Conservation (phyloP, 306 rosid genomes). For the Corylus americana region DNA sequence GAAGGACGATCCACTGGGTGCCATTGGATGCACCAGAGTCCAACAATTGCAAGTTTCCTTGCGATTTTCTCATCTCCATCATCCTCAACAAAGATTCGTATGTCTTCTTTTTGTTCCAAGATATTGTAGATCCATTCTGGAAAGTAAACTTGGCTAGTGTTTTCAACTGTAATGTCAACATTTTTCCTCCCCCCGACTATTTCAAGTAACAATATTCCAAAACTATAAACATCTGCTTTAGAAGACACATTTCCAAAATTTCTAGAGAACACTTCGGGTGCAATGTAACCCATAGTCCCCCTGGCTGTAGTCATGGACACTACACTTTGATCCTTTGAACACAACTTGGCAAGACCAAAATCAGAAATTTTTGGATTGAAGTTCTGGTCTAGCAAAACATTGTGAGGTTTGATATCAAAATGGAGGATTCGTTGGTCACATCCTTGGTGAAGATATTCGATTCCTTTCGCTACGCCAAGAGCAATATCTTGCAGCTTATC, state of each 20-base stretch:
- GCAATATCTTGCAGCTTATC: slow-evolving; percentile 10
- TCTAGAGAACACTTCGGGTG: slow-evolving; percentile 37
- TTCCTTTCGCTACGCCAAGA: slow-evolving; percentile 33
- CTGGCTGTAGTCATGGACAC: slow-evolving; percentile 26
- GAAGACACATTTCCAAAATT: slow-evolving; percentile 40
- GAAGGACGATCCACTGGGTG: slow-evolving; percentile 44
- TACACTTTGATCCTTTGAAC: slow-evolving; percentile 26
- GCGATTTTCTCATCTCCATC: slow-evolving; percentile 20
- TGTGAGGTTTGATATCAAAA: slow-evolving; percentile 45
- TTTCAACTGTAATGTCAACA: not conserved
- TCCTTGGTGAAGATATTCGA: slow-evolving; percentile 38
- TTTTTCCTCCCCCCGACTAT: slow-evolving; percentile 38
- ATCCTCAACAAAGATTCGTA: slow-evolving; percentile 2
- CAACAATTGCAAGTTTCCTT: slow-evolving; percentile 35
- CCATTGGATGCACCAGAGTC: slow-evolving; percentile 52
- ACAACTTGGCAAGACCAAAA: slow-evolving; percentile 41
- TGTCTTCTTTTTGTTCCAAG: slow-evolving; percentile 13
- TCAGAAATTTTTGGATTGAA: slow-evolving; percentile 43
- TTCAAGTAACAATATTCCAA: slow-evolving; percentile 38
- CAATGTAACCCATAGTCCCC: slow-evolving; percentile 45
- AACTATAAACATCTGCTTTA: slow-evolving; percentile 42
- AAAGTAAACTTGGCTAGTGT: slow-evolving; percentile 8
- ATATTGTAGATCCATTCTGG: slow-evolving; percentile 43
- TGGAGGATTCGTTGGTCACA: slow-evolving; percentile 44
- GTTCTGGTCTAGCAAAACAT: slow-evolving; percentile 31